Percentiles rank a stretch among this genome's conserved stretches.
phyloP scores from a whole-genome alignment of 352 stramenopile species.

The Pythium phragmiticola region DNA sequence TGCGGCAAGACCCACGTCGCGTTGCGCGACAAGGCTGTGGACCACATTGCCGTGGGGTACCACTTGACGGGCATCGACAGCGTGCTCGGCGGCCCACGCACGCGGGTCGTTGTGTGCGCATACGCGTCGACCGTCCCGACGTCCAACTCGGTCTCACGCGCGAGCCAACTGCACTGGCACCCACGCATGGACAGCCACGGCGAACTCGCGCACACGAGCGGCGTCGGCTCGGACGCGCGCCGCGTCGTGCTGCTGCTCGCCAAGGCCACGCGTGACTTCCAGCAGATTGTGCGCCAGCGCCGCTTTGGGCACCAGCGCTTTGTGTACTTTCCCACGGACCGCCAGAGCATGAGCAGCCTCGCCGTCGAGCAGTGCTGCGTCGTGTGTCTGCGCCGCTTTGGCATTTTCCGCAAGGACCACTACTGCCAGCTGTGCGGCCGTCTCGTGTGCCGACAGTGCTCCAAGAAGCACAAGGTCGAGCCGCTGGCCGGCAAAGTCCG shows the following conservation, averaged over 20 bases:
- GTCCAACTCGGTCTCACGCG: background rate
- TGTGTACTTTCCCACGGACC: conserved; percentile 36
- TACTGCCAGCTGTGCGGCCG: conserved; percentile 71
- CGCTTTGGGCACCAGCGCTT: conserved; percentile 58
- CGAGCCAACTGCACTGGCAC: conserved; percentile 21
- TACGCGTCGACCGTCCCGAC: conserved; percentile 31
- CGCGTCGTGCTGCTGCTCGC: conserved; percentile 43
- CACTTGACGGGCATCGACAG: conserved; percentile 52
- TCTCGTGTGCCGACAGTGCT: conserved; percentile 61
- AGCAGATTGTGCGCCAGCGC: conserved; percentile 53
- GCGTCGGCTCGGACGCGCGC: conserved; percentile 17
- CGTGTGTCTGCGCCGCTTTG: conserved; percentile 53
- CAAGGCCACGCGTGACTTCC: conserved; percentile 46
- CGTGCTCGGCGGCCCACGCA: conserved; percentile 45
- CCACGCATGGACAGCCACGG: conserved; percentile 14
- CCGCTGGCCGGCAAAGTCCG: conserved; percentile 40
- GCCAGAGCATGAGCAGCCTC: conserved; percentile 14
- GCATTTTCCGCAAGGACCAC: conserved; percentile 47
- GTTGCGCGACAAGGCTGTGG: conserved; percentile 32
- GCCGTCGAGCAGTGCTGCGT: conserved; percentile 35
- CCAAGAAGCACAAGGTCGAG: conserved; percentile 70
- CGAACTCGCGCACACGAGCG: background rate
- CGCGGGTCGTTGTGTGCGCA: conserved; percentile 54
- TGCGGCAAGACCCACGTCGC: conserved; percentile 26
- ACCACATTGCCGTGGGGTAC: conserved; percentile 68